phyloP scores from a whole-genome alignment of 2,329 filamentous ascomycete species.

The Clonostachys rhizophaga region DNA sequence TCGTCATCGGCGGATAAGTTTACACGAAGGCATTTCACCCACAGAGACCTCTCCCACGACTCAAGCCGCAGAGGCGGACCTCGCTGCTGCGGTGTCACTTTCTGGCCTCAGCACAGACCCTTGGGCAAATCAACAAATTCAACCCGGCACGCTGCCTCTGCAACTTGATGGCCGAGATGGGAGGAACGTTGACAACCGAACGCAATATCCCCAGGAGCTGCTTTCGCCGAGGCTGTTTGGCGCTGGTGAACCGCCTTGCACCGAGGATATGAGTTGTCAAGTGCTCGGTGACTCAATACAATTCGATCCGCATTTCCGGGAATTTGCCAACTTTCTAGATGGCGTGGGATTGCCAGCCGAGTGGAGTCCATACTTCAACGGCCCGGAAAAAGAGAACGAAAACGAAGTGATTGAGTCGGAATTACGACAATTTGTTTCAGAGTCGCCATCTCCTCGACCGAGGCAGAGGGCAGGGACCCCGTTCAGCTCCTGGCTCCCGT shows the following conservation, averaged over 20 bases:
- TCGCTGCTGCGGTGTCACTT: constrained; percentile 20
- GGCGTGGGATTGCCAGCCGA: constrained; percentile 28
- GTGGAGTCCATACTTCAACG: constrained; percentile 29
- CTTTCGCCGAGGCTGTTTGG: constrained; percentile 8
- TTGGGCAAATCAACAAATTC: not conserved
- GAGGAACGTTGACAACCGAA: constrained; percentile 1
- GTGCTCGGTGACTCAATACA: constrained; percentile 5
- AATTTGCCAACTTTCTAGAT: constrained; percentile 30
- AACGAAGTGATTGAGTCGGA: constrained; percentile 12
- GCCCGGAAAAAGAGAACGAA: constrained; percentile 9
- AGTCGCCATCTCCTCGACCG: constrained; percentile 4
- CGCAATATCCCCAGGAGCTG: constrained; percentile 17
- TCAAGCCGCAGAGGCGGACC: constrained; percentile 10
- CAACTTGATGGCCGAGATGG: not conserved
- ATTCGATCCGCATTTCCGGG: constrained; percentile 24
- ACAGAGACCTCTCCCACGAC: constrained; percentile 1
- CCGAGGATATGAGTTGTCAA: not conserved
- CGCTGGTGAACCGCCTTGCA: not conserved
- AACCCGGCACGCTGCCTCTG: not conserved
- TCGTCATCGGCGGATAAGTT: constrained; percentile 32
- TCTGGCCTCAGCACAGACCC: constrained; percentile 21
- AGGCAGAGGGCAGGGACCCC: constrained; percentile 20
- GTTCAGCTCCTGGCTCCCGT: constrained; percentile 29
- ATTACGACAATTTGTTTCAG: constrained; percentile 6
- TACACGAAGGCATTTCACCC: constrained; percentile 21